Conservation (phyloP, 805 yeast genomes). For the Spathaspora passalidarum region DNA sequence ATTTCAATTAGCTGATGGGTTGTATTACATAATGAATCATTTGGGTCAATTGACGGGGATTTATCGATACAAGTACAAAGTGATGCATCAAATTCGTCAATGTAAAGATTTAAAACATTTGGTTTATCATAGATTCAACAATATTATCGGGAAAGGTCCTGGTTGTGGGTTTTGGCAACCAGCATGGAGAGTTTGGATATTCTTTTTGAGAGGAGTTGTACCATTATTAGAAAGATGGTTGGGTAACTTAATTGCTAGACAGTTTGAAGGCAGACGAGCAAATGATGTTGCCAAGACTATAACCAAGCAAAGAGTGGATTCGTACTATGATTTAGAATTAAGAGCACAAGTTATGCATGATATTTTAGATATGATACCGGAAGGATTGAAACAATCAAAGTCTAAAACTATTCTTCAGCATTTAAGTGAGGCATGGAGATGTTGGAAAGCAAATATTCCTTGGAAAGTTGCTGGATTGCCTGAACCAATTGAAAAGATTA, state of each 20-base stretch:
- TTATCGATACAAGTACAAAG: constrained; percentile 93
- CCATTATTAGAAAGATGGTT: constrained; percentile 95
- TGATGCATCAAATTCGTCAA: constrained; percentile 96
- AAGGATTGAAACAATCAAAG: constrained; percentile 82
- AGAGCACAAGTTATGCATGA: constrained; percentile 95
- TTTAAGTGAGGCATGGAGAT: constrained; percentile 97
- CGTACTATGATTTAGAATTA: constrained; percentile 89
- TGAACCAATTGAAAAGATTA: constrained; percentile 79
- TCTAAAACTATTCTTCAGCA: constrained; percentile 89
- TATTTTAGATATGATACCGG: constrained; percentile 95
- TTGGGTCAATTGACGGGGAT: constrained; percentile 95
- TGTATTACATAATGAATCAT: constrained; percentile 87
- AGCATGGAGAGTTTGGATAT: constrained; percentile 96
- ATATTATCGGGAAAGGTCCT: constrained; percentile 92
- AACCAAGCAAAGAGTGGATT: constrained; percentile 93
- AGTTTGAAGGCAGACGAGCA: constrained; percentile 91
- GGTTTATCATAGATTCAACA: constrained; percentile 80
- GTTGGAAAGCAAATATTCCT: constrained; percentile 98
- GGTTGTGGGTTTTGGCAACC: constrained; percentile 99
- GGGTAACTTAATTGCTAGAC: constrained; percentile 85
- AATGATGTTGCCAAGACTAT: constrained; percentile 91
- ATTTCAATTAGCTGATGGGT: constrained; percentile 91
- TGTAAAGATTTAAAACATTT: constrained; percentile 95
- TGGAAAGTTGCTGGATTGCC: constrained; percentile 98
- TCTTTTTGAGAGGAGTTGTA: constrained; percentile 84